A percentile compares a stretch with the other conserved stretches of the same genome.
These are phyloP conservation scores for Trypanosoma cruzi DNA, from an alignment of 208 protist species.

Conservation along the genomic window DNA sequence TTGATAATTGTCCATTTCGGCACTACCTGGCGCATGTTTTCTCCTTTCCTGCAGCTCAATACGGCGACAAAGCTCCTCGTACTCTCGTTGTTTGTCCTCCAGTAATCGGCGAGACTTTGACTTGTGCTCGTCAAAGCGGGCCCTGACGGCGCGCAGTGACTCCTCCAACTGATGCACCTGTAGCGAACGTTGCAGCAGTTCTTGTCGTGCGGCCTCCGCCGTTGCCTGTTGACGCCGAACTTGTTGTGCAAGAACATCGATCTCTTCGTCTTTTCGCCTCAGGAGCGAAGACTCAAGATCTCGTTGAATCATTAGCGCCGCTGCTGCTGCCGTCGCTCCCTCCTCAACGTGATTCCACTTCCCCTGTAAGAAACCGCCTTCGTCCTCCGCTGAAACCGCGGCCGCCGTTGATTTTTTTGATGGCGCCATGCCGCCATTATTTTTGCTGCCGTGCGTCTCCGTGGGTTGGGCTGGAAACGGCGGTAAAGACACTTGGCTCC, in stretches of 20 bases:
- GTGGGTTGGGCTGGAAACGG: constrained; percentile 10
- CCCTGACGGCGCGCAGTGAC: constrained; percentile 11
- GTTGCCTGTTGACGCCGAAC: constrained; percentile 31
- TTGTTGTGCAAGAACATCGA: constrained; percentile 25
- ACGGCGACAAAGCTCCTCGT: constrained; percentile 16
- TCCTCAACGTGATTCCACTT: constrained; percentile 14
- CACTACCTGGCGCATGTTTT: not conserved
- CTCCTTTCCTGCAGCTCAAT: constrained; percentile 13
- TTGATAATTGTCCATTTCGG: not conserved
- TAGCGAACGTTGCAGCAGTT: constrained; percentile 29
- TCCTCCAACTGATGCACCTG: constrained; percentile 28
- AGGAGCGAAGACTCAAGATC: constrained; percentile 6
- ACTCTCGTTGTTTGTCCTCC: constrained; percentile 36
- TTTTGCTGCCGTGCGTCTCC: not conserved
- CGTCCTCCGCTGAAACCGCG: not conserved
- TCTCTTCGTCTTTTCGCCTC: constrained; percentile 25
- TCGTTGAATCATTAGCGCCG: constrained; percentile 1
- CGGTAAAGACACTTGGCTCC: not conserved
- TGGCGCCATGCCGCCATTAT: too few relatives aligned
- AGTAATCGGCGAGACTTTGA: constrained; percentile 26
- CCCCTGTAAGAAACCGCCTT: not conserved
- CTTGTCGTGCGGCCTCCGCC: constrained; percentile 28
- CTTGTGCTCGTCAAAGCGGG: constrained; percentile 28
- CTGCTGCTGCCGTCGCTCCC: not conserved
- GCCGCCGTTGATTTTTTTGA: too few relatives aligned